Evolutionary conservation across 805 yeast species (phyloP).

Genomic region (Candida odintsovae): DNA sequence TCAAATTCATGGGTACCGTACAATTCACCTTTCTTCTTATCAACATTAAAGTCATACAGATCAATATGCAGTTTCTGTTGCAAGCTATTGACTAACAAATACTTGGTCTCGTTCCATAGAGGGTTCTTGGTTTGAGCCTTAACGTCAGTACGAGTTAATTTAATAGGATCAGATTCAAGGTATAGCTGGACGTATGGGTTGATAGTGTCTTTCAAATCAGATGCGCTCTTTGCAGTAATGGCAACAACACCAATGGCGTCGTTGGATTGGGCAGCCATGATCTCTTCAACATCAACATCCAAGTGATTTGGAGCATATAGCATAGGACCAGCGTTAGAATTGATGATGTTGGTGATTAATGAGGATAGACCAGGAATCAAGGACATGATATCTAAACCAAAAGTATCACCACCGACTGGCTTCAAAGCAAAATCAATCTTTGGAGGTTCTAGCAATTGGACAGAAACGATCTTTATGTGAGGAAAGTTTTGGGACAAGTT

Average conservation of each 20-base stretch:
- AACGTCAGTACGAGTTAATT: slow-evolving; percentile 43
- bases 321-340: slow-evolving; percentile 69
- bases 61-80: slow-evolving; percentile 52
- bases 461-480: slow-evolving; percentile 66
- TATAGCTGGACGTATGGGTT: slow-evolving; percentile 55
- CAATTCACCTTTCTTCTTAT: slow-evolving; percentile 48
- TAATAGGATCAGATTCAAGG: slow-evolving; percentile 39
- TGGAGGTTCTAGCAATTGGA: slow-evolving; percentile 74
- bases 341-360: slow-evolving; percentile 64
- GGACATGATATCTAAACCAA: slow-evolving; percentile 81
- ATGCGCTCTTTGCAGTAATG: slow-evolving; percentile 52
- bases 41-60: slow-evolving; percentile 45
- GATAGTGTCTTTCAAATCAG: slow-evolving; percentile 41
- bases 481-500: slow-evolving; percentile 64
- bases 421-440: slow-evolving; percentile 72
- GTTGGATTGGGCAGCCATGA: slow-evolving; percentile 55
- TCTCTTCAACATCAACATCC: slow-evolving; percentile 68
- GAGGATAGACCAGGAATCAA: slow-evolving; percentile 73
- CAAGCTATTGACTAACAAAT: slow-evolving; percentile 49
- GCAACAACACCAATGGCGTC: slow-evolving; percentile 70
- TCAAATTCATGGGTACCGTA: slow-evolving; percentile 49
- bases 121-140: slow-evolving; percentile 55
- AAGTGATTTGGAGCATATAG: slow-evolving; percentile 77
- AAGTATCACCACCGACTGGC: slow-evolving; percentile 87
- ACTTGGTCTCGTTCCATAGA: slow-evolving; percentile 60